These are phyloP conservation scores for Ascochyta viciae-villosae DNA, from an alignment of 2,329 filamentous ascomycete species.

Conservation along the genomic window DNA sequence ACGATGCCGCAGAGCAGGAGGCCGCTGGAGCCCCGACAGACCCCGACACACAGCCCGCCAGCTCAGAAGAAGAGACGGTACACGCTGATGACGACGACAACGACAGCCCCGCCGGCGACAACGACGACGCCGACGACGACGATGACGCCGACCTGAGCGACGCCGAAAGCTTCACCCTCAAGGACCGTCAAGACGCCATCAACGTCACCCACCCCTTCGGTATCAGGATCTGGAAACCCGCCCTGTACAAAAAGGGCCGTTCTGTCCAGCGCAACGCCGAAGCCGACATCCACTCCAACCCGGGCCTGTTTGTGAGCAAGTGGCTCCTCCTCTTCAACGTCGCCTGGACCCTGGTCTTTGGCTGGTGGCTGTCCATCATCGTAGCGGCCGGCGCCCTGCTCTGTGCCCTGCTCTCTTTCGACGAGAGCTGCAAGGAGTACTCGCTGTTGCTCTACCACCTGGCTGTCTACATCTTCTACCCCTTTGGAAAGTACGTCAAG, in stretches of 20 bases:
- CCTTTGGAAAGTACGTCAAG: constrained; percentile 94
- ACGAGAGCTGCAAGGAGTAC: constrained; percentile 81
- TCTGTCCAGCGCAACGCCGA: constrained; percentile 97
- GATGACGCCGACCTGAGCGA: constrained; percentile 78
- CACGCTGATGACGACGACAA: constrained; percentile 48
- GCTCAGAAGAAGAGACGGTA: constrained; percentile 49
- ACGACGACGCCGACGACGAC: constrained; percentile 66
- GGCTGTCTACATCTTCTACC: constrained; percentile 87
- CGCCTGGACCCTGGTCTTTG: constrained; percentile 88
- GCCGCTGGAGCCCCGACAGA: constrained; percentile 32
- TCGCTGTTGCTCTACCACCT: constrained; percentile 85
- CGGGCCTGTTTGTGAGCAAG: constrained; percentile 82
- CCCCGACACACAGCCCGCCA: constrained; percentile 33
- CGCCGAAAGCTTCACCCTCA: constrained; percentile 95
- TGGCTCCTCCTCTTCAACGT: constrained; percentile 90
- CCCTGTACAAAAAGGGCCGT: constrained; percentile 94
- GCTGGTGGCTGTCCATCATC: constrained; percentile 91
- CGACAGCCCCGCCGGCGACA: constrained; percentile 59
- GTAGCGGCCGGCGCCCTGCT: constrained; percentile 75
- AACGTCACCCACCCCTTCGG: constrained; percentile 99
- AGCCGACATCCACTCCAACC: constrained; percentile 94
- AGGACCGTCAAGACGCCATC: constrained; percentile 95
- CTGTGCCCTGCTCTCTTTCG: constrained; percentile 81
- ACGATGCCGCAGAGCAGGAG: constrained; percentile 52
- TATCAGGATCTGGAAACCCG: constrained; percentile 98